Evolutionary conservation across 2,329 filamentous ascomycete species (phyloP), one percentile per base, ranked within the genome.

Genomic region (Sordariomycetes sp.): DNA sequence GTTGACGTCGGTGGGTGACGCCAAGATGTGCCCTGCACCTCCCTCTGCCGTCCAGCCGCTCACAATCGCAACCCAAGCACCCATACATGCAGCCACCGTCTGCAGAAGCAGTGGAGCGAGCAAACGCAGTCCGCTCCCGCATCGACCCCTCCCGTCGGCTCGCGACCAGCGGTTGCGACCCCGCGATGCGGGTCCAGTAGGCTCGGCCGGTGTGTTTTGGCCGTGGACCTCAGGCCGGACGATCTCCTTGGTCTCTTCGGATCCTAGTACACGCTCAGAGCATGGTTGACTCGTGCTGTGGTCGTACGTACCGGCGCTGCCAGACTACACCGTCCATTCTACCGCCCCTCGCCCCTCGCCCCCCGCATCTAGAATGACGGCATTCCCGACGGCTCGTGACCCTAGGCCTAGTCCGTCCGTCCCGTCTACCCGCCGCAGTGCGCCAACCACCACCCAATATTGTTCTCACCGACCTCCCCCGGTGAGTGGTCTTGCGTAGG

Each of bases 1-100:
- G 40, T 56, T 56, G 37, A 56, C 54, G 54, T 50, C 24, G 54
- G 54, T 50, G 54, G 53, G 46, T 46, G 37, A 50, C 40, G 40
- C 53, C 34, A 48, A 56, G 54, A 48, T 24, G 40, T 46, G 40
- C 16, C 18, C 40, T 16, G 40, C 40, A 46, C 28, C 28, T 32
- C 28, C 28, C 28, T 4, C 11, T 11, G 52, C 22, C 22, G 22
- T 34, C 40, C 53, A 55, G 25, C 34, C 34, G 37, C 34, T 37
- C 34, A 16, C 12, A 20, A 12, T 34, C 2, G 25, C 18, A 14
- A 32, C 28, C n/a, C 28, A 32, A 32, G 28, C 4, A 32, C 16
- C 16, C 40, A n/a, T 46, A 8, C 16, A 46, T n/a, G 40, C n/a
- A 46, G 40, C 40, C 40, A 46, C 16, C 40, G 18, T 46, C 40